These are phyloP conservation scores for Esteya vermicola DNA, from an alignment of 2,329 filamentous ascomycete species.

Conservation along the genomic window DNA sequence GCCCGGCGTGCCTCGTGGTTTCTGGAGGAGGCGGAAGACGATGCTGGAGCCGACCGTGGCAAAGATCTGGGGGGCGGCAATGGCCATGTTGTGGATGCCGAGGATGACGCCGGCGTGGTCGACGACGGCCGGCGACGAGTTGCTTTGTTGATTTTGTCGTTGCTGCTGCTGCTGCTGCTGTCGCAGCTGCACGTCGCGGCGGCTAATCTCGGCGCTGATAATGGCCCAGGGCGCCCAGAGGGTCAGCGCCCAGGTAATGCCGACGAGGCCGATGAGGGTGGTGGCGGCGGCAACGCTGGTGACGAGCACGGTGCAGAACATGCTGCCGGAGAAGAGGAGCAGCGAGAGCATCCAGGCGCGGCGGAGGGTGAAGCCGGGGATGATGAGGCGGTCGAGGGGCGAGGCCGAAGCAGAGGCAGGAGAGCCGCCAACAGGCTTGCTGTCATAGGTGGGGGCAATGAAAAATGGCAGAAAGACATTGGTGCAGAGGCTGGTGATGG, in stretches of 20 bases:
- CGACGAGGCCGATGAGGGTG: conserved; percentile 63
- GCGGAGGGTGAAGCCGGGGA: conserved; percentile 74
- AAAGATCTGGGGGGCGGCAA: conserved; percentile 82
- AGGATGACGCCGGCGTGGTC: conserved; percentile 83
- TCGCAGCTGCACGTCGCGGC: conserved; percentile 50
- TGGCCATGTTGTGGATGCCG: conserved; percentile 90
- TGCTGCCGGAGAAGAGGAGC: conserved; percentile 67
- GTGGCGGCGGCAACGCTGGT: conserved; percentile 58
- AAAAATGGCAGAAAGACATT: conserved; percentile 79
- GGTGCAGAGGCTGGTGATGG: conserved; percentile 66
- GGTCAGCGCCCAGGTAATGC: conserved; percentile 83
- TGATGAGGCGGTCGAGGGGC: conserved; percentile 49
- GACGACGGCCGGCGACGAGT: too few relatives aligned
- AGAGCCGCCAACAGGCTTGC: conserved; percentile 6
- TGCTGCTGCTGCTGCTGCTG: conserved; percentile 18
- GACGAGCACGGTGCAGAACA: conserved; percentile 74
- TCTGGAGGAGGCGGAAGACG: conserved; percentile 77
- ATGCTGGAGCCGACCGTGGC: conserved; percentile 72
- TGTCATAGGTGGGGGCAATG: conserved; percentile 65
- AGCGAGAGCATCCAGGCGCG: conserved; percentile 78
- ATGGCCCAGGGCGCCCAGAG: conserved; percentile 94
- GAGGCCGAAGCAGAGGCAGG: not conserved
- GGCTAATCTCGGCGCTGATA: conserved; percentile 83
- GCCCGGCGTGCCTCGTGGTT: conserved; percentile 68
- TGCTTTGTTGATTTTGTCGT: too few relatives aligned